Evolutionary conservation across 148 eudicot genomes (phyloP).

Genomic region (Camellia sinensis): DNA sequence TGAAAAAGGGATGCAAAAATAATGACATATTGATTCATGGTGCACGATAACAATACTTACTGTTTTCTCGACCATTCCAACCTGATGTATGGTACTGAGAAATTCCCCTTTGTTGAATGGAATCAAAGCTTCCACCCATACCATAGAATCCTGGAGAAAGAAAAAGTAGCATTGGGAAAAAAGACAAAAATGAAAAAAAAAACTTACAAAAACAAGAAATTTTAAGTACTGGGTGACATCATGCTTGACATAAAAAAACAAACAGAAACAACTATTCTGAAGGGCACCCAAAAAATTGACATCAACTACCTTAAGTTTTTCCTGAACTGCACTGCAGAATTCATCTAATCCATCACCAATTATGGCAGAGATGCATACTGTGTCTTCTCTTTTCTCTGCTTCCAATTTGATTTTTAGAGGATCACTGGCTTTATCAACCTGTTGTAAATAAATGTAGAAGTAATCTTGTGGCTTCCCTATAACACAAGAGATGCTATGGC

Average conservation of each 20-base stretch:
- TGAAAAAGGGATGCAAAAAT: background rate
- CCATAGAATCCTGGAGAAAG: conserved; percentile 74
- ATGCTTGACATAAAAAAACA: background rate
- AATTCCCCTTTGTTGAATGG: conserved; percentile 95
- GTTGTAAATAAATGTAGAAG: conserved; percentile 16
- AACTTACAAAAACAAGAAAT: background rate
- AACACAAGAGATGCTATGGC: background rate
- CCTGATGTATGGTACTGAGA: conserved; percentile 72
- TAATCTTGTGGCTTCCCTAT: conserved; percentile 4
- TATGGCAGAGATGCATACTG: conserved; percentile 83
- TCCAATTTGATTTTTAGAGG: conserved; percentile 57
- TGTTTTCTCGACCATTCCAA: conserved; percentile 82
- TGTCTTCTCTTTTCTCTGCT: conserved; percentile 59
- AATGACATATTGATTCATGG: background rate
- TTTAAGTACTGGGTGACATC: background rate
- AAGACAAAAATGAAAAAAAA: background rate
- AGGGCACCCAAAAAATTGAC: background rate
- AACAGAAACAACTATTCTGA: background rate
- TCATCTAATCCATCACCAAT: conserved; percentile 79
- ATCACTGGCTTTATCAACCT: conserved; percentile 88
- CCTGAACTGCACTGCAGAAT: conserved; percentile 80
- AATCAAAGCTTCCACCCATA: conserved; percentile 92
- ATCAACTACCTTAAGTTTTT: conserved; percentile 62
- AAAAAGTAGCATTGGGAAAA: background rate
- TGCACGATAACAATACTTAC: conserved; percentile 44